Evolutionary conservation across 805 yeast genomes (phyloP).

Genomic region (Blastobotrys parvus): DNA sequence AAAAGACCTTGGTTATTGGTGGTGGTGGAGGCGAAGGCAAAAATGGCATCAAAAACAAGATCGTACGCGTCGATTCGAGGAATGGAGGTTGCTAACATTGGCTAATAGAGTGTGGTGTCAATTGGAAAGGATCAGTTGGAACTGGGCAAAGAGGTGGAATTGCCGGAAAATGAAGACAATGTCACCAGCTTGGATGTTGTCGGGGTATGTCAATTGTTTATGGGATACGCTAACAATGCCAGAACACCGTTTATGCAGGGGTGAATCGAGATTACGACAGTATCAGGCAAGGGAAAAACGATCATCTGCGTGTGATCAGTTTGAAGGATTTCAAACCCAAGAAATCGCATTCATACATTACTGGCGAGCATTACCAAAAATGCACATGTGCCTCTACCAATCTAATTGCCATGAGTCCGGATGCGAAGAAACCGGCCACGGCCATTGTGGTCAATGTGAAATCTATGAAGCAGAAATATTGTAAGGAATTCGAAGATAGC

Average conservation of each 20-base stretch:
- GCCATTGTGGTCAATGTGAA: conserved; percentile 54
- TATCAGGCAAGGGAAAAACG: conserved; percentile 54
- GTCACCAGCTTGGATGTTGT: conserved; percentile 72
- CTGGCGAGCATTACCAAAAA: conserved; percentile 50
- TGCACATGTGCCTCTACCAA: conserved; percentile 52
- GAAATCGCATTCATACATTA: background rate
- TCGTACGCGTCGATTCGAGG: conserved; percentile 26
- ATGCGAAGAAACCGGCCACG: conserved; percentile 54
- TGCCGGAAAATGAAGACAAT: conserved; percentile 55
- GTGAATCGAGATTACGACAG: conserved; percentile 60
- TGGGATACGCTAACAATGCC: no score
- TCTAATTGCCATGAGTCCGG: conserved; percentile 61
- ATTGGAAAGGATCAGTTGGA: conserved; percentile 41
- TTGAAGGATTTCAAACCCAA: conserved; percentile 9
- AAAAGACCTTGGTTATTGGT: conserved; percentile 55
- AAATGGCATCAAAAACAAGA: conserved; percentile 78
- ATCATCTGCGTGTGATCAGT: conserved; percentile 59
- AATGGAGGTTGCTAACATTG: background rate
- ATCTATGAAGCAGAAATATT: conserved; percentile 36
- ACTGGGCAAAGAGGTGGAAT: conserved; percentile 12
- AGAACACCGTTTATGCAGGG: conserved; percentile 47
- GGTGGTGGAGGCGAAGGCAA: conserved; percentile 98
- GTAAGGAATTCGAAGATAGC: conserved; percentile 25
- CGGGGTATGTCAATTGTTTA: no score
- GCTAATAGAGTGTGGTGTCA: conserved; percentile 41